These are phyloP conservation scores for Rhipidocladum racemiflorum DNA, from an alignment of 176 grass and related monocot species.

Conservation along the genomic window DNA sequence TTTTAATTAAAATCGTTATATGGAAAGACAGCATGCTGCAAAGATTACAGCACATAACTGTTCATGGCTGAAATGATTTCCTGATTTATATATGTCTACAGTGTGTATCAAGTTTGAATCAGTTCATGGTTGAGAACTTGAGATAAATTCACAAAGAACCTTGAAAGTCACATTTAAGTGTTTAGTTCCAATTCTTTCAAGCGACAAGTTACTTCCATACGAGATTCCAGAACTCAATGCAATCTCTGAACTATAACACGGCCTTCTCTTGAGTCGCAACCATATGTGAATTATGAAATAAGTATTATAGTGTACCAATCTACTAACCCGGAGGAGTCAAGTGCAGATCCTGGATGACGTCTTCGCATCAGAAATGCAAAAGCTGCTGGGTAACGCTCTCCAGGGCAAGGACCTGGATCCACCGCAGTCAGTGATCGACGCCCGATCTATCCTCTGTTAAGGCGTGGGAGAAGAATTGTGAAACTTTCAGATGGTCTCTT, in stretches of 20 bases:
- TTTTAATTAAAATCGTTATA: neutral
- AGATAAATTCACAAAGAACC: neutral
- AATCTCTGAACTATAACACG: neutral
- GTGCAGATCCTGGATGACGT: slow-evolving; percentile 83
- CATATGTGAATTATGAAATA: neutral
- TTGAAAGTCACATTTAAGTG: neutral
- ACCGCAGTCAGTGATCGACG: slow-evolving; percentile 74
- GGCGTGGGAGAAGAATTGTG: neutral
- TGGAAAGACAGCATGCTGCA: neutral
- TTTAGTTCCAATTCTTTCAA: neutral
- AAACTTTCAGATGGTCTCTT: neutral
- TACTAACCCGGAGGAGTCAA: slow-evolving; percentile 7
- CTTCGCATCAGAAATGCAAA: slow-evolving; percentile 94
- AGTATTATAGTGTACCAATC: neutral
- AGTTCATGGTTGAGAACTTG: neutral
- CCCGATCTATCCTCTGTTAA: slow-evolving; percentile 78
- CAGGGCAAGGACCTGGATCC: slow-evolving; percentile 87
- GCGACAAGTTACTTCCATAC: neutral
- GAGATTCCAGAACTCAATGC: neutral
- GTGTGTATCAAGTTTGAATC: neutral
- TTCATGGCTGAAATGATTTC: neutral
- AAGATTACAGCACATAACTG: neutral
- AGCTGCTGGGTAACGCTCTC: slow-evolving; percentile 78
- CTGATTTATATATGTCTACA: neutral
- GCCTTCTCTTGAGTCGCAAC: neutral